Percentiles rank a stretch among this genome's conserved stretches.
Evolutionary conservation across 2,329 filamentous ascomycete species (phyloP).

Genomic region (Paraphoma chrysanthemicola): DNA sequence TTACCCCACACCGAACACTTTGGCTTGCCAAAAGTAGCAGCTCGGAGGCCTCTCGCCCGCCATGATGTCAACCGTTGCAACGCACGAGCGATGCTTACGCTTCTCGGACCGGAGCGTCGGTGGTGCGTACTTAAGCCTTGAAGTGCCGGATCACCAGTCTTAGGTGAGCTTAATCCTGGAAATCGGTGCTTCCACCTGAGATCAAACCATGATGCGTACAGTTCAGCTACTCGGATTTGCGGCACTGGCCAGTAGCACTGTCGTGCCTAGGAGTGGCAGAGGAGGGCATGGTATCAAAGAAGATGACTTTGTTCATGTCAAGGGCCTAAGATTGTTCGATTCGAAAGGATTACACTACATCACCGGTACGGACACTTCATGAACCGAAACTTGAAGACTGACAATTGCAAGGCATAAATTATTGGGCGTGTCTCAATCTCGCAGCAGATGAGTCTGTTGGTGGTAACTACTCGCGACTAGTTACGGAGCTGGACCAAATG

Average conservation of each 20-base stretch:
- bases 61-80: slow-evolving; percentile 18
- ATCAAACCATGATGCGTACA: slow-evolving; percentile 13
- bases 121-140: slow-evolving; percentile 13
- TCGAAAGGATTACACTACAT: slow-evolving; percentile 45
- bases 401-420: slow-evolving; percentile 27
- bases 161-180: neutral
- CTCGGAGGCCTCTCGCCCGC: slow-evolving; percentile 9
- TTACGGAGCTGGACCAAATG: slow-evolving; percentile 51
- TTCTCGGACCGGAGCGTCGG: slow-evolving; percentile 2
- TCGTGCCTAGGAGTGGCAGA: slow-evolving; percentile 4
- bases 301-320: slow-evolving; percentile 46
- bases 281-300: slow-evolving; percentile 24
- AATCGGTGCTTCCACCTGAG: neutral
- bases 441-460: slow-evolving; percentile 44
- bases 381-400: neutral
- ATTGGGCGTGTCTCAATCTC: slow-evolving; percentile 52
- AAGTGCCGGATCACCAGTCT: neutral
- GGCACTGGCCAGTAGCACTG: slow-evolving; percentile 16
- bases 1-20: slow-evolving; percentile 22
- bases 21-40: slow-evolving; percentile 14
- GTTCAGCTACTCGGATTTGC: slow-evolving; percentile 16
- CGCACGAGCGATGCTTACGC: neutral
- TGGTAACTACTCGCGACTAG: slow-evolving; percentile 47
- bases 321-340: slow-evolving; percentile 44
- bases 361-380: slow-evolving; percentile 23